phyloP scores from a whole-genome alignment of 1,284 basidiomycete genomes.

The Chondrostereum purpureum region DNA sequence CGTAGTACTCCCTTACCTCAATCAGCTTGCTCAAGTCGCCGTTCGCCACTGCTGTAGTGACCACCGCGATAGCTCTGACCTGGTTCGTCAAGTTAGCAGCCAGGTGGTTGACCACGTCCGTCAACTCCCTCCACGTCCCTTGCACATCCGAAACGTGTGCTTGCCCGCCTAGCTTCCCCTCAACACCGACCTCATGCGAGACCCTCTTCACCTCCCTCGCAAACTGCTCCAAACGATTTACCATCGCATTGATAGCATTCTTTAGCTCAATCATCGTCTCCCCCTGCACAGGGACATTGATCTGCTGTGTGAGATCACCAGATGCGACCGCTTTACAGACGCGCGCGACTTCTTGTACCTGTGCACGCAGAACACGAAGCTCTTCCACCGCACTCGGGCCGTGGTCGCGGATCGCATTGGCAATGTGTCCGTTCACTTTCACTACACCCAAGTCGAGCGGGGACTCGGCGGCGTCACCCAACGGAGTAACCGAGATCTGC shows the following conservation, averaged over 20 bases:
- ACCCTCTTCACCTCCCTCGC: constrained; percentile 78
- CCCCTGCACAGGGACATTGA: constrained; percentile 93
- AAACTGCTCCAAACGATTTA: constrained; percentile 61
- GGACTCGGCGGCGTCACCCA: constrained; percentile 8
- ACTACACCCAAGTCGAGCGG: constrained; percentile 17
- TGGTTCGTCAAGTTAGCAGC: constrained; percentile 95
- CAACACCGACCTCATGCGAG: constrained; percentile 87
- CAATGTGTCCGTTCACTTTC: constrained; percentile 48
- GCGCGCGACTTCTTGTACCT: constrained; percentile 79
- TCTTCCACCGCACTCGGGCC: constrained; percentile 73
- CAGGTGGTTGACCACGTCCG: constrained; percentile 85
- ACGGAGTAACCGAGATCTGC: not conserved
- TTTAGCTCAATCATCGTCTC: constrained; percentile 97
- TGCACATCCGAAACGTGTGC: constrained; percentile 90
- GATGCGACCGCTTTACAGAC: constrained; percentile 95
- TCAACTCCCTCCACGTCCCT: constrained; percentile 91
- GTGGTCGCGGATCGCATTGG: constrained; percentile 53
- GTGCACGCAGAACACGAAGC: constrained; percentile 76
- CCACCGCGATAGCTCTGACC: constrained; percentile 90
- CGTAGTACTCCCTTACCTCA: constrained; percentile 48
- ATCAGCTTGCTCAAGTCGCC: constrained; percentile 96
- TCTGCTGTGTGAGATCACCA: constrained; percentile 93
- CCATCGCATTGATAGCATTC: constrained; percentile 98
- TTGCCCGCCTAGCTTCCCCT: constrained; percentile 89
- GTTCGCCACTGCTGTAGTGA: constrained; percentile 96